Percentiles rank a stretch among this genome's conserved stretches.
Conservation (phyloP, 495 filamentous ascomycete species). For the Evansstolkia leycettana region DNA sequence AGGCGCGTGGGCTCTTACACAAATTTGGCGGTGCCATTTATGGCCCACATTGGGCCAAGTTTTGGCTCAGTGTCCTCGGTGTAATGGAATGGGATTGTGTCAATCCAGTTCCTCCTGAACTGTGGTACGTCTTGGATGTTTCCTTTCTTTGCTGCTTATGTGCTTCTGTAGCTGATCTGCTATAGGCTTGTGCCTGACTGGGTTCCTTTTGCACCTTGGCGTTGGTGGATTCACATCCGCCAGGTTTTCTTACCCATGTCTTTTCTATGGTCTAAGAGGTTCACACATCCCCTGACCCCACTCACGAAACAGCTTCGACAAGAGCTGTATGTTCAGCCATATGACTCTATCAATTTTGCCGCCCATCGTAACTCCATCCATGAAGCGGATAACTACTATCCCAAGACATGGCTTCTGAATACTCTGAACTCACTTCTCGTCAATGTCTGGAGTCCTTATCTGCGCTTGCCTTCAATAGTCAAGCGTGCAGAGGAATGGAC, state of each 20-base stretch:
- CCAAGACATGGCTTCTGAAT: conserved; percentile 76
- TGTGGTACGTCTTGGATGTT: conserved; percentile 47
- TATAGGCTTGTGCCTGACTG: conserved; percentile 77
- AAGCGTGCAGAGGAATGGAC: conserved; percentile 63
- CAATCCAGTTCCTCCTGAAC: conserved; percentile 83
- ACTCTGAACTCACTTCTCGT: conserved; percentile 61
- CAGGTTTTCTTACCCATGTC: conserved; percentile 88
- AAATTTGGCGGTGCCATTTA: conserved; percentile 75
- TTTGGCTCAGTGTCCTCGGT: conserved; percentile 76
- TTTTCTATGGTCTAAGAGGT: conserved; percentile 73
- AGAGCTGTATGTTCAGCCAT: conserved; percentile 75
- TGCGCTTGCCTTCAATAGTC: conserved; percentile 45
- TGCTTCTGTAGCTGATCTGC: conserved; percentile 2
- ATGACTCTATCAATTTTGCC: conserved; percentile 64
- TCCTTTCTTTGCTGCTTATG: not conserved
- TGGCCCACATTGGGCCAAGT: conserved; percentile 91
- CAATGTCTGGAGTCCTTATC: conserved; percentile 63
- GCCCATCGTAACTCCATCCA: conserved; percentile 74
- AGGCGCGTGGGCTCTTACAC: conserved; percentile 73
- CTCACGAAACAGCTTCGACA: conserved; percentile 60
- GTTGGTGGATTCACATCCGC: conserved; percentile 98
- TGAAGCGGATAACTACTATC: conserved; percentile 76
- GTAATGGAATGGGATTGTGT: conserved; percentile 84
- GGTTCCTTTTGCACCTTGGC: conserved; percentile 88
- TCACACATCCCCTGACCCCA: conserved; percentile 57